Conservation (phyloP, 768 basidiomycete species). For the Lepiota brunneoincarnata region DNA sequence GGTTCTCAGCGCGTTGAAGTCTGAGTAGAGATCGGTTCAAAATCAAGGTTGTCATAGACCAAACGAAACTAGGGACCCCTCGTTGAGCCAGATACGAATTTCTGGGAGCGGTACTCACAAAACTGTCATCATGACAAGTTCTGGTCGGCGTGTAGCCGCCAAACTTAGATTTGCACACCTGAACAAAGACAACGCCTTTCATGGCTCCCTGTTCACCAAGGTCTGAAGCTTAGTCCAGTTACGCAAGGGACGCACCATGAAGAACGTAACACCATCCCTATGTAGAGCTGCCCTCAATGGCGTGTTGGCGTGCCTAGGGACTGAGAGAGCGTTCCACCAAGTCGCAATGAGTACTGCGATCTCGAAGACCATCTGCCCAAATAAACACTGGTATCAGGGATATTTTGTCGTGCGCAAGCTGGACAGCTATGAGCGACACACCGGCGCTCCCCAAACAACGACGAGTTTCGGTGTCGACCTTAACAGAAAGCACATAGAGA, state of each 20-base stretch:
- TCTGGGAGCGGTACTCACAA: no score
- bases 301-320: constrained; percentile 24
- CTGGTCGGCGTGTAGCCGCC: no score
- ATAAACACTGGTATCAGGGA: background rate
- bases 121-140: no score
- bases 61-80: constrained; percentile 24
- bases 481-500: constrained; percentile 26
- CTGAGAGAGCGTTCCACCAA: constrained; percentile 31
- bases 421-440: constrained; percentile 8
- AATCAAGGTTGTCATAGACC: constrained; percentile 30
- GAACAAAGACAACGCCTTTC: no score
- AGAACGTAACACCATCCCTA: constrained; percentile 32
- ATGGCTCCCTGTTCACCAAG: no score
- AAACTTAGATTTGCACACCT: no score
- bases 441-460: constrained; percentile 30
- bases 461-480: constrained; percentile 17
- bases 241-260: constrained; percentile 22
- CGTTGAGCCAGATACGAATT: no score
- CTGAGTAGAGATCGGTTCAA: constrained; percentile 30
- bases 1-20: constrained; percentile 18
- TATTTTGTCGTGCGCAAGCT: background rate
- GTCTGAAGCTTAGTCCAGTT: no score
- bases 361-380: constrained; percentile 31
- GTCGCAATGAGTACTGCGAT: constrained; percentile 27
- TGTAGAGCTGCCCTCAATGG: constrained; percentile 27